These are phyloP conservation scores for Saccharomycopsis lassenensis DNA, from an alignment of 805 yeast genomes.

Conservation along the genomic window DNA sequence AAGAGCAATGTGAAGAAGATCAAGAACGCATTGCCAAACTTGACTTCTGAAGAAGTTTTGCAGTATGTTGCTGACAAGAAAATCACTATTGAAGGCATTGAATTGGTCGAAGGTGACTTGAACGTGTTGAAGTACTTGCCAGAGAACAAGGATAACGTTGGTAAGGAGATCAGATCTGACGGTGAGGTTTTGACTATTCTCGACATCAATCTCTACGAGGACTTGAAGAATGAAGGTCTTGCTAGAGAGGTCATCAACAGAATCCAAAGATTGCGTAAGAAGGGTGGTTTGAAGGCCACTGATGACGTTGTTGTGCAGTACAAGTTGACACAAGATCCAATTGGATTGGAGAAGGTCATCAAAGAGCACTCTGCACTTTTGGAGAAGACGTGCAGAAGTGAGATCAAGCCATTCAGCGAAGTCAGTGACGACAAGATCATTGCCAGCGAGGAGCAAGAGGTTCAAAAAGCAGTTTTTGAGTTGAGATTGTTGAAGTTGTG, in stretches of 20 bases:
- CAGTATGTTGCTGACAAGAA: conserved; percentile 59
- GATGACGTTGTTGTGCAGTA: conserved; percentile 90
- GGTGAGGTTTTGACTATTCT: conserved; percentile 82
- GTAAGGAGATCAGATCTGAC: conserved; percentile 81
- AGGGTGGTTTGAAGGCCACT: conserved; percentile 87
- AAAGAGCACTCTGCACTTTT: conserved; percentile 55
- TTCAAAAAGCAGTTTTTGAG: conserved; percentile 68
- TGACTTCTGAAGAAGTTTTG: conserved; percentile 77
- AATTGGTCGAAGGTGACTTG: conserved; percentile 76
- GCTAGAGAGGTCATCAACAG: conserved; percentile 96
- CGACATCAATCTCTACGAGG: conserved; percentile 81
- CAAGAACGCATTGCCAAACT: conserved; percentile 80
- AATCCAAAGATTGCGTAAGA: conserved; percentile 94
- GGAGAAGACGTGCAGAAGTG: conserved; percentile 63
- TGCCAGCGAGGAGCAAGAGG: conserved; percentile 80
- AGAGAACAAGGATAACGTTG: conserved; percentile 44
- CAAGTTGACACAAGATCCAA: conserved; percentile 48
- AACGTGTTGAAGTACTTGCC: conserved; percentile 85
- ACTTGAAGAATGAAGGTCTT: conserved; percentile 84
- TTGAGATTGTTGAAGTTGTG: conserved; percentile 67
- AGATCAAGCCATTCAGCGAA: conserved; percentile 33
- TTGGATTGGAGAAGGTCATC: conserved; percentile 53
- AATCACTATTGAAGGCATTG: conserved; percentile 81
- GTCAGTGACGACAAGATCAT: conserved; percentile 38
- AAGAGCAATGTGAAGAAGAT: conserved; percentile 90